Conservation (phyloP, 1,139 yeast genomes). For the Saccharomyces hybrid region DNA sequence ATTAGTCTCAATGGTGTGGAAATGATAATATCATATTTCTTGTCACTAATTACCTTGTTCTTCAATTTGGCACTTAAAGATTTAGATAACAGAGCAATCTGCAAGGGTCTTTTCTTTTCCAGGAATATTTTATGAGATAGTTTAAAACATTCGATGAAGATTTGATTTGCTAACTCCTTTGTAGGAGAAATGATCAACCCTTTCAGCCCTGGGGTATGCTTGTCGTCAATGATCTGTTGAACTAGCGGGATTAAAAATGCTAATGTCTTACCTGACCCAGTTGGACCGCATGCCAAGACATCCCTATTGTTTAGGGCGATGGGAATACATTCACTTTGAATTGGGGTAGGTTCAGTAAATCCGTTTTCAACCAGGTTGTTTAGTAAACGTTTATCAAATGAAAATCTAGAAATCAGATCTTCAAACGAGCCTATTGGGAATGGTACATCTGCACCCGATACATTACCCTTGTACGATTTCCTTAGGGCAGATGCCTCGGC, state of each 20-base stretch:
- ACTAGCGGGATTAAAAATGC: slow-evolving; percentile 81
- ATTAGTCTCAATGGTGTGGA: slow-evolving; percentile 85
- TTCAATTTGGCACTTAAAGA: slow-evolving; percentile 65
- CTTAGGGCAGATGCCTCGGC: slow-evolving; percentile 56
- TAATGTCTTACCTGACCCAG: slow-evolving; percentile 88
- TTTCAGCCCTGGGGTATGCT: slow-evolving; percentile 42
- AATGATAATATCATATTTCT: slow-evolving; percentile 71
- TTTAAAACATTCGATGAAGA: slow-evolving; percentile 58
- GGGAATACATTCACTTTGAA: slow-evolving; percentile 84
- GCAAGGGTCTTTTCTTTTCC: slow-evolving; percentile 43
- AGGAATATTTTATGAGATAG: slow-evolving; percentile 39
- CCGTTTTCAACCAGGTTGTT: slow-evolving; percentile 60
- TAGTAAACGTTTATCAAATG: slow-evolving; percentile 55
- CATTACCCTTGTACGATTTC: slow-evolving; percentile 50
- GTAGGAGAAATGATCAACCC: slow-evolving; percentile 89
- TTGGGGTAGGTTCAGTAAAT: slow-evolving; percentile 81
- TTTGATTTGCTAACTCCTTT: slow-evolving; percentile 82
- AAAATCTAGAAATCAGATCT: slow-evolving; percentile 62
- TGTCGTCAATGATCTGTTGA: slow-evolving; percentile 40
- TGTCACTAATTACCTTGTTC: slow-evolving; percentile 47
- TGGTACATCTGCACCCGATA: slow-evolving; percentile 73
- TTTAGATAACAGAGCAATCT: slow-evolving; percentile 64
- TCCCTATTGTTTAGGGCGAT: slow-evolving; percentile 57
- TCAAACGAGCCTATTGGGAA: slow-evolving; percentile 84
- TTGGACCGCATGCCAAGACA: slow-evolving; percentile 82